These are phyloP conservation scores for Ascochyta lentis DNA, from an alignment of 2,329 filamentous ascomycete genomes.

Conservation along the genomic window DNA sequence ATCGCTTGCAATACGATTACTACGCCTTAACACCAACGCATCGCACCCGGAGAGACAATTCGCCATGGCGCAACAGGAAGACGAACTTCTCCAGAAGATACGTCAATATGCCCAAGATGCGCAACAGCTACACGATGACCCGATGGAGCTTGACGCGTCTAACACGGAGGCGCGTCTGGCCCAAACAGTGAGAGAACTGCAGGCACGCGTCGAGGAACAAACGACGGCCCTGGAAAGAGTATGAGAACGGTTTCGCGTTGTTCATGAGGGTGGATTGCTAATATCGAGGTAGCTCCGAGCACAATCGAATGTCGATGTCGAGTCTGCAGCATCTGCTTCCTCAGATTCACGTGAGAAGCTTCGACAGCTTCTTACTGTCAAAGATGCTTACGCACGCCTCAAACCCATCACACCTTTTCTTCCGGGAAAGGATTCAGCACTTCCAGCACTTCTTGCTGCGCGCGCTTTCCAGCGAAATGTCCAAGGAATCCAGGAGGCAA, in stretches of 20 bases:
- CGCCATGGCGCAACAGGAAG: slow-evolving; percentile 32
- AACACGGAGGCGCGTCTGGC: slow-evolving; percentile 65
- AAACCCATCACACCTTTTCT: slow-evolving; percentile 68
- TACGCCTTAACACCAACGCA: slow-evolving; percentile 6
- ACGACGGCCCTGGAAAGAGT: slow-evolving; percentile 57
- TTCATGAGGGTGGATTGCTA: neutral
- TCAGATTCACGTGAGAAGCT: slow-evolving; percentile 44
- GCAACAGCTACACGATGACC: slow-evolving; percentile 31
- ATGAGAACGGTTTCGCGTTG: slow-evolving; percentile 8
- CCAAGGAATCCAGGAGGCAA: slow-evolving; percentile 67
- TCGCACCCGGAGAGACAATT: neutral
- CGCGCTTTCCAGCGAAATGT: slow-evolving; percentile 71
- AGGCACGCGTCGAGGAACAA: slow-evolving; percentile 58
- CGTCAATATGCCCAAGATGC: slow-evolving; percentile 35
- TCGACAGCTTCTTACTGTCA: slow-evolving; percentile 61
- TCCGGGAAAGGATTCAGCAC: slow-evolving; percentile 69
- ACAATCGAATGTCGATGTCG: slow-evolving; percentile 26
- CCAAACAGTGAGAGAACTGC: slow-evolving; percentile 71
- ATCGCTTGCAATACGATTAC: slow-evolving; percentile 4
- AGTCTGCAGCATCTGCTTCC: slow-evolving; percentile 42
- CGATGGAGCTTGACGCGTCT: slow-evolving; percentile 48
- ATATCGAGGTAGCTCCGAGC: slow-evolving; percentile 54
- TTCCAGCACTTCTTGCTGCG: slow-evolving; percentile 75
- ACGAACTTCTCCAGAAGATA: slow-evolving; percentile 33
- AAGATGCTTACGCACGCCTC: slow-evolving; percentile 70